Conservation (phyloP, 2,329 filamentous ascomycete species). For the Alternaria arborescens region DNA sequence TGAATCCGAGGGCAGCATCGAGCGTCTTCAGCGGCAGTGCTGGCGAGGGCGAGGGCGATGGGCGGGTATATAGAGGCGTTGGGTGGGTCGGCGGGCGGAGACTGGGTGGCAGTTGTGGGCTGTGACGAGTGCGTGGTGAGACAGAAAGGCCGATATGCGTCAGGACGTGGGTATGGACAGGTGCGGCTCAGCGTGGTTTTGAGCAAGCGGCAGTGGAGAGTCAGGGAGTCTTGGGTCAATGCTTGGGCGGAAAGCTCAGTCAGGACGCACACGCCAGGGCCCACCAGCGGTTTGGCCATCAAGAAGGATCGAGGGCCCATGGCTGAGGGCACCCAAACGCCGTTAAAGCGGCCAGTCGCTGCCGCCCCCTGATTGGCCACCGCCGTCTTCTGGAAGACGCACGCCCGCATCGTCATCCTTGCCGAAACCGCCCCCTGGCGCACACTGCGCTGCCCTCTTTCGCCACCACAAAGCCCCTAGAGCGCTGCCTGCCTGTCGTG, state of each 20-base stretch:
- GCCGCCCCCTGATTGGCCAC: slow-evolving; percentile 11
- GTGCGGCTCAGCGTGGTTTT: slow-evolving; percentile 52
- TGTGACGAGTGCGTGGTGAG: slow-evolving; percentile 30
- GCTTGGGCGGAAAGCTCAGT: slow-evolving; percentile 32
- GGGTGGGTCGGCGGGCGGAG: neutral
- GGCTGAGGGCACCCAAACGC: slow-evolving; percentile 12
- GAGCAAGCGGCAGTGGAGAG: slow-evolving; percentile 35
- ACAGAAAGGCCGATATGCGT: slow-evolving; percentile 28
- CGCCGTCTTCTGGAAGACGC: slow-evolving; percentile 32
- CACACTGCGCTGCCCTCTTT: neutral
- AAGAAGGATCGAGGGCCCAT: slow-evolving; percentile 13
- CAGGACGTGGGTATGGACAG: slow-evolving; percentile 27
- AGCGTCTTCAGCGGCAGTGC: neutral
- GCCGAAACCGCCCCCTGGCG: slow-evolving; percentile 17
- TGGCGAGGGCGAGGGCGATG: neutral
- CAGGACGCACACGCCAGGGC: slow-evolving; percentile 26
- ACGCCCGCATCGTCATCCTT: slow-evolving; percentile 21
- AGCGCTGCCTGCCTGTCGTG: too few relatives aligned
- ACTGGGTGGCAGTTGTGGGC: slow-evolving; percentile 1
- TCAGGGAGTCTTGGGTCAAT: slow-evolving; percentile 28
- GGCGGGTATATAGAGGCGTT: neutral
- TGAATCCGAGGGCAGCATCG: slow-evolving; percentile 10
- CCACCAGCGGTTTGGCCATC: slow-evolving; percentile 27
- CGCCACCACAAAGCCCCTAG: too few relatives aligned
- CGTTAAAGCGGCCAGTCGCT: slow-evolving; percentile 24